These are phyloP conservation scores for Candida lessepsii DNA, from an alignment of 805 yeast genomes.

Conservation along the genomic window DNA sequence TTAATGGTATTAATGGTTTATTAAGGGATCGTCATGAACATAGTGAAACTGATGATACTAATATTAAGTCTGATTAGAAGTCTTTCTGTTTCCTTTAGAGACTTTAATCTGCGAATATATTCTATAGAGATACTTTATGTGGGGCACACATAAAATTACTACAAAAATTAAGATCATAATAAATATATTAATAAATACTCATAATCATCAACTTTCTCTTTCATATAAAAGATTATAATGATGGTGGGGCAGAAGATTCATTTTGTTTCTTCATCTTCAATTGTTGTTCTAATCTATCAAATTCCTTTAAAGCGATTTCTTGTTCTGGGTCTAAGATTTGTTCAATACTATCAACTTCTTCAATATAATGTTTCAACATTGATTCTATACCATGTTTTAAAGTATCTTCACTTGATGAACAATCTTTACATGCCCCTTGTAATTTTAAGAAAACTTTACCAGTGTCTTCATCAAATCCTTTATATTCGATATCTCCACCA, in stretches of 20 bases:
- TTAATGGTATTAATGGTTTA: too few species aligned
- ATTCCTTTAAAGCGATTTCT: conserved; percentile 77
- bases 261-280: conserved; percentile 20
- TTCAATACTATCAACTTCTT: conserved; percentile 86
- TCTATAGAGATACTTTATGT: too few species aligned
- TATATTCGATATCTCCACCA: conserved; percentile 93
- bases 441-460: conserved; percentile 87
- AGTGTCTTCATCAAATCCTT: conserved; percentile 78
- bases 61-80: too few species aligned
- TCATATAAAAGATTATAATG: conserved; percentile 15
- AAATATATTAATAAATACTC: conserved; percentile 12
- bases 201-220: not conserved
- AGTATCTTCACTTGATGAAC: conserved; percentile 89
- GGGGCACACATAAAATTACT: too few species aligned
- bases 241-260: conserved; percentile 22
- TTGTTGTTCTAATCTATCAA: conserved; percentile 73
- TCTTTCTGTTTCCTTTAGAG: too few species aligned
- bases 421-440: conserved; percentile 94
- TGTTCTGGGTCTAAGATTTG: conserved; percentile 78
- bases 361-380: conserved; percentile 96
- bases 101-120: too few species aligned
- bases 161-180: conserved; percentile 6
- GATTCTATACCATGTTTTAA: conserved; percentile 93
- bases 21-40: too few species aligned
- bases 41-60: too few species aligned